Evolutionary conservation across 139 green algal genomes (phyloP).

Genomic region (Choricystis sp.): DNA sequence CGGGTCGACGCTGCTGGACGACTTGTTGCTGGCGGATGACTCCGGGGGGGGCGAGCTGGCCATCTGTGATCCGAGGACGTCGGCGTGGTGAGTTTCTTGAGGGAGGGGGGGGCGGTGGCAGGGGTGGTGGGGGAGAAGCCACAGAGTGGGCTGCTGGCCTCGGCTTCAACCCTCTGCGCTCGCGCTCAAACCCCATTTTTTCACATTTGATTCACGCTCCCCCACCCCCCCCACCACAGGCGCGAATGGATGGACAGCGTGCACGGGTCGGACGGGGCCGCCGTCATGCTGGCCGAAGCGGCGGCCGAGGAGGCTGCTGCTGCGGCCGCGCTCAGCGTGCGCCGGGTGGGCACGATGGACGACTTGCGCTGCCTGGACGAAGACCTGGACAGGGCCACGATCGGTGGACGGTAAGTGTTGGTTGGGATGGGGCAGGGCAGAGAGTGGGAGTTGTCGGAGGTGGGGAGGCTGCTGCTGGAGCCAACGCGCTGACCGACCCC

Average conservation of each 20-base stretch:
- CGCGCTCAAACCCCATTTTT: background rate
- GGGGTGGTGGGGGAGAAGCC: background rate
- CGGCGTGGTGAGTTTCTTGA: slow-evolving; percentile 26
- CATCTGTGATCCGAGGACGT: slow-evolving; percentile 61
- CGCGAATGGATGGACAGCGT: slow-evolving; percentile 57
- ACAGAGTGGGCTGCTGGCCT: slow-evolving; percentile 1
- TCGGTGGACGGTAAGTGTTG: background rate
- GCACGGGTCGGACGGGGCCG: slow-evolving; percentile 43
- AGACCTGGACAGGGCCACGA: slow-evolving; percentile 15
- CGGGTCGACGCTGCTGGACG: slow-evolving; percentile 65
- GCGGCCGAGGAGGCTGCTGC: slow-evolving; percentile 73
- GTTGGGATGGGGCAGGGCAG: background rate
- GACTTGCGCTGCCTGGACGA: slow-evolving; percentile 46
- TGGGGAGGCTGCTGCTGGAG: background rate
- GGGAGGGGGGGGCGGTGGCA: background rate
- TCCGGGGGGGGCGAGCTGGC: slow-evolving; percentile 49
- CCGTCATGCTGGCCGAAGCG: slow-evolving; percentile 47
- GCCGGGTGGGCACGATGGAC: slow-evolving; percentile 30
- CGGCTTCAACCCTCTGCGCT: too few relatives aligned
- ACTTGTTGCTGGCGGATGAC: slow-evolving; percentile 63
- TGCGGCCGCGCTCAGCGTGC: slow-evolving; percentile 47
- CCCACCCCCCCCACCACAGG: slow-evolving; percentile 14
- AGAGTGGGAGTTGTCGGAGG: background rate
- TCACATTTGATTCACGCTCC: background rate
- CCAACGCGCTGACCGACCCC: too few relatives aligned